These are phyloP conservation scores for Debaryomyces castellii DNA, from an alignment of 805 yeast genomes.

Conservation along the genomic window DNA sequence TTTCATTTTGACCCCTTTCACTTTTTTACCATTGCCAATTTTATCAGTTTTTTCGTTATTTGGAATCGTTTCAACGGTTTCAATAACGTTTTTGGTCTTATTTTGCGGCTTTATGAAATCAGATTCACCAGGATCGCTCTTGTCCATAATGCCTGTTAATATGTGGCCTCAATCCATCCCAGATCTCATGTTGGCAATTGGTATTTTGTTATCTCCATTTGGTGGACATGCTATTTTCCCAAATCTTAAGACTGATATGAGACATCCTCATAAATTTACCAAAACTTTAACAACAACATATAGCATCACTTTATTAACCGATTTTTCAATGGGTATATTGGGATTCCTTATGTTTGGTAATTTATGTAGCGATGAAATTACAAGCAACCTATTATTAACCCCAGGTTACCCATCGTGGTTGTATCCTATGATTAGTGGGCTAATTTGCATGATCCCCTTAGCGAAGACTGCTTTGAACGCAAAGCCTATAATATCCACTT, in stretches of 20 bases:
- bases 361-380: slow-evolving; percentile 50
- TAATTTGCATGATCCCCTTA: slow-evolving; percentile 80
- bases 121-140: slow-evolving; percentile 71
- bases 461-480: slow-evolving; percentile 84
- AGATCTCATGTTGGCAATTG: slow-evolving; percentile 58
- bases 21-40: slow-evolving; percentile 73
- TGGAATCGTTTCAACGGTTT: slow-evolving; percentile 70
- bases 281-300: slow-evolving; percentile 58
- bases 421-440: slow-evolving; percentile 52
- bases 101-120: slow-evolving; percentile 63
- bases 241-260: slow-evolving; percentile 71
- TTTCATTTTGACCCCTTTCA: slow-evolving; percentile 74
- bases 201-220: slow-evolving; percentile 74
- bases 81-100: slow-evolving; percentile 58
- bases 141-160: slow-evolving; percentile 62
- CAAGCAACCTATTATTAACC: slow-evolving; percentile 46
- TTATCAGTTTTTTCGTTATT: slow-evolving; percentile 66
- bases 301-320: slow-evolving; percentile 57
- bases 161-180: slow-evolving; percentile 57
- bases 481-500: slow-evolving; percentile 73
- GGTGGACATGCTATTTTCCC: slow-evolving; percentile 87
- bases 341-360: slow-evolving; percentile 65
- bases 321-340: slow-evolving; percentile 60
- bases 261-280: slow-evolving; percentile 60
- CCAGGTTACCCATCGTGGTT: slow-evolving; percentile 51